Percentiles rank a stretch among this genome's conserved stretches.
phyloP scores from a whole-genome alignment of 2,329 filamentous ascomycete genomes.

The Ophiostoma angusticollis region DNA sequence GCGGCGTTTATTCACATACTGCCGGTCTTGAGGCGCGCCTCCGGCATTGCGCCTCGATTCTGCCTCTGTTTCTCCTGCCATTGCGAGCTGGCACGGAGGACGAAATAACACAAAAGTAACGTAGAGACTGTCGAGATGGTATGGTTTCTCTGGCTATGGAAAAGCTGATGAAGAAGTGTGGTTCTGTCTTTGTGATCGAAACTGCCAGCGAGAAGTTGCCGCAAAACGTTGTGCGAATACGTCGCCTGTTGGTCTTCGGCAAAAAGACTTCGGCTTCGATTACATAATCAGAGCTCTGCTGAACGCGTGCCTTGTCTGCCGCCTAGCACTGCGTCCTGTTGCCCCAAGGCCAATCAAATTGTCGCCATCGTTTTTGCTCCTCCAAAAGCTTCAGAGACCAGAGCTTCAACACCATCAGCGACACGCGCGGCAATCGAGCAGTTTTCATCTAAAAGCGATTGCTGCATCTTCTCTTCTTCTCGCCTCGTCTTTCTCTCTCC shows the following conservation, averaged over 20 bases:
- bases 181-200: too few relatives aligned
- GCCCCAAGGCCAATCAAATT: constrained; percentile 4
- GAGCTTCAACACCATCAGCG: too few relatives aligned
- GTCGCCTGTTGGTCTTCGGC: background rate
- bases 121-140: background rate
- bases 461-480: too few relatives aligned
- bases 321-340: constrained; percentile 13
- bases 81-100: background rate
- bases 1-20: background rate
- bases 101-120: background rate
- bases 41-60: background rate
- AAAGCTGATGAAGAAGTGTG: background rate
- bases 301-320: constrained; percentile 15
- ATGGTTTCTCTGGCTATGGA: background rate
- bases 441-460: too few relatives aligned
- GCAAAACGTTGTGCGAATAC: background rate
- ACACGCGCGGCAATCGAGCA: too few relatives aligned
- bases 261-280: background rate
- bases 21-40: background rate
- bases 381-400: constrained; percentile 6
- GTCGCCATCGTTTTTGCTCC: constrained; percentile 1
- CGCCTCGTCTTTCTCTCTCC: too few relatives aligned
- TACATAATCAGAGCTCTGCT: constrained; percentile 8
- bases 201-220: background rate
- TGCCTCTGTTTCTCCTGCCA: constrained; percentile 2